phyloP scores from a whole-genome alignment of 345 rosid genomes.

The Tarenaya hassleriana region DNA sequence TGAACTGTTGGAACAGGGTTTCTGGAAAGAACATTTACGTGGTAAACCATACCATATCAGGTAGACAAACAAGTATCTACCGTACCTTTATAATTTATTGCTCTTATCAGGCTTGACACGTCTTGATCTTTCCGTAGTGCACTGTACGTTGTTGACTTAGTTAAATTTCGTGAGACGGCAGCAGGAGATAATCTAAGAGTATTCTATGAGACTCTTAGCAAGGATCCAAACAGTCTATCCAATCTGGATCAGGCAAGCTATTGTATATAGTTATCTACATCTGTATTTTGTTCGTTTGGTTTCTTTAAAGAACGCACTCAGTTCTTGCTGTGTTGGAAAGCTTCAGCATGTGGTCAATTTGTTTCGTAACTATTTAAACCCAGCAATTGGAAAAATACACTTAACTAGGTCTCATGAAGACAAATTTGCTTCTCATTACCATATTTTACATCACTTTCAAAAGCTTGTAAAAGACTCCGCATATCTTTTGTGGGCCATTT shows the following conservation, averaged over 20 bases:
- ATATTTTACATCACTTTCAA: too few species aligned
- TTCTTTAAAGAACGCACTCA: conserved; percentile 4
- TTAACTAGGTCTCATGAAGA: conserved; percentile 5
- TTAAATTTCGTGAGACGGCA: conserved; percentile 86
- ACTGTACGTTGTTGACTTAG: conserved; percentile 89
- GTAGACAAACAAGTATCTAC: conserved; percentile 34
- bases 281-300: background rate
- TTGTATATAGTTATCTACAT: conserved; percentile 7
- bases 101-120: conserved; percentile 23
- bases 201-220: conserved; percentile 95
- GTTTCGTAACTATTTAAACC: background rate
- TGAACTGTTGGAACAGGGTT: conserved; percentile 50
- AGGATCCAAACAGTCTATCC: conserved; percentile 96
- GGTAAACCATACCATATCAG: conserved; percentile 95
- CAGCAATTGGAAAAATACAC: background rate
- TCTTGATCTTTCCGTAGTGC: conserved; percentile 52
- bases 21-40: conserved; percentile 96
- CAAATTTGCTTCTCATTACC: background rate
- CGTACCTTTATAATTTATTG: conserved; percentile 4
- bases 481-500: too few species aligned
- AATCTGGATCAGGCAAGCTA: conserved; percentile 84
- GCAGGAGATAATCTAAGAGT: conserved; percentile 98
- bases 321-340: conserved; percentile 3
- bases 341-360: background rate
- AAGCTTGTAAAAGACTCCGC: too few species aligned